A percentile compares a stretch with the other conserved stretches of the same genome.
phyloP scores from a whole-genome alignment of 495 filamentous ascomycete species.

The Aspergillus ostianus region DNA sequence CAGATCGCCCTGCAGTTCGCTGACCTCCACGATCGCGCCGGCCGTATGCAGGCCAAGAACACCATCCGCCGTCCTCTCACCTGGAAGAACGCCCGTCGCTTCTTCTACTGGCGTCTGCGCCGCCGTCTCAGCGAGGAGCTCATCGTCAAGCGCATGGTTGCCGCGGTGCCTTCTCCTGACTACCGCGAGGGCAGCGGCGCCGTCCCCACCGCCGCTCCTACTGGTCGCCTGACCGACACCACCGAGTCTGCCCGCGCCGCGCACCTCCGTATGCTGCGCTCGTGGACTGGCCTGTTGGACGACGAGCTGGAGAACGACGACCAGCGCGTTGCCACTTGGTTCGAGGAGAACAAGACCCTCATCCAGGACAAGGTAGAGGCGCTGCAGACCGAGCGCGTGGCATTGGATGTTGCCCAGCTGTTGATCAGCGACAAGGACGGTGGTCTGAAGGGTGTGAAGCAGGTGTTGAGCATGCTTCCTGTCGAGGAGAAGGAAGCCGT shows the following conservation, averaged over 20 bases:
- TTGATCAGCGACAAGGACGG: constrained; percentile 72
- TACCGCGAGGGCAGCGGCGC: constrained; percentile 31
- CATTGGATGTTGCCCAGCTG: constrained; percentile 73
- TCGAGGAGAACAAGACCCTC: constrained; percentile 88
- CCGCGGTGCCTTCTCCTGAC: constrained; percentile 43
- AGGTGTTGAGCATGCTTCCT: constrained; percentile 80
- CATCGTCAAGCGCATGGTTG: constrained; percentile 82
- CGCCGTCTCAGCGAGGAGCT: constrained; percentile 95
- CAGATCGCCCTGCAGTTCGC: constrained; percentile 95
- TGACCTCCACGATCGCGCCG: constrained; percentile 94
- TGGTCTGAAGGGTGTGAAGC: constrained; percentile 83
- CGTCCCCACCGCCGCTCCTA: constrained; percentile 30
- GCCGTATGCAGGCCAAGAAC: constrained; percentile 96
- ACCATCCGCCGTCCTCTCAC: constrained; percentile 78
- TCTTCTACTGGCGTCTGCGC: constrained; percentile 99
- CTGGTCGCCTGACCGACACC: constrained; percentile 17
- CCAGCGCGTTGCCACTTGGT: constrained; percentile 86
- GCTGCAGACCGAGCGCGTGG: constrained; percentile 73
- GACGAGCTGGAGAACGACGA: constrained; percentile 70
- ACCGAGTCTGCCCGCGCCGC: constrained; percentile 52
- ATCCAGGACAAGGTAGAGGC: constrained; percentile 76
- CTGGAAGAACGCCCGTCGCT: constrained; percentile 90
- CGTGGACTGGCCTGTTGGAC: constrained; percentile 71
- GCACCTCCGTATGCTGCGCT: constrained; percentile 66
- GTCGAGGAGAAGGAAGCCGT: constrained; percentile 84